phyloP scores from a whole-genome alignment of 2,329 filamentous ascomycete genomes.

The Colletotrichum melonis region DNA sequence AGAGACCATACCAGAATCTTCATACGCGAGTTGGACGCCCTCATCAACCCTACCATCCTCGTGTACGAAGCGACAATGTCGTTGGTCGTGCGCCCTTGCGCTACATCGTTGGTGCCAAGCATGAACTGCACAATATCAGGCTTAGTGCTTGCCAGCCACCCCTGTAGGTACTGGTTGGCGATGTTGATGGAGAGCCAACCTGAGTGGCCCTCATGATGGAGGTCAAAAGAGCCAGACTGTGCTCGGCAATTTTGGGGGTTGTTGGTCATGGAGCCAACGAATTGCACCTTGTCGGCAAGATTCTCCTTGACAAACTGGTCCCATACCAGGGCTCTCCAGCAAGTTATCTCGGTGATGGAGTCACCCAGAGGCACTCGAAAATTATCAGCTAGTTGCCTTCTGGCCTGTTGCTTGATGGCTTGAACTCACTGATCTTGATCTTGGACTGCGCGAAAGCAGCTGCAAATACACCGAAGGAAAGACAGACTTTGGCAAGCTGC shows the following conservation, averaged over 20 bases:
- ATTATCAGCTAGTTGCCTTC: neutral
- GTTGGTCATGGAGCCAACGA: constrained; percentile 53
- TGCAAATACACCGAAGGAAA: neutral
- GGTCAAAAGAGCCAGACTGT: constrained; percentile 46
- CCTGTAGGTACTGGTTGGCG: constrained; percentile 51
- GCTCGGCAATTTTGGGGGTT: constrained; percentile 50
- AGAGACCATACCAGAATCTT: constrained; percentile 52
- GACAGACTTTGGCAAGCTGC: neutral
- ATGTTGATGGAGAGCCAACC: constrained; percentile 57
- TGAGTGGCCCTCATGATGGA: constrained; percentile 56
- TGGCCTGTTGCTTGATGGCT: neutral
- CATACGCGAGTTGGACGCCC: constrained; percentile 48
- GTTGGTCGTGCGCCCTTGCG: constrained; percentile 41
- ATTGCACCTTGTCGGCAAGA: constrained; percentile 49
- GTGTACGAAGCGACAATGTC: constrained; percentile 53
- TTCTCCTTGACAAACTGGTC: constrained; percentile 48
- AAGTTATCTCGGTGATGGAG: constrained; percentile 58
- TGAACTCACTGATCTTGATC: constrained; percentile 17
- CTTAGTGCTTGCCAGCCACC: constrained; percentile 50
- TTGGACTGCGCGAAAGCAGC: neutral
- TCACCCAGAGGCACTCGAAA: constrained; percentile 49
- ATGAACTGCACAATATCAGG: constrained; percentile 58
- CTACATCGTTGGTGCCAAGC: constrained; percentile 58
- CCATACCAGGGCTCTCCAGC: constrained; percentile 57
- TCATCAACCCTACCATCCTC: constrained; percentile 51